Percentiles rank a stretch among this genome's conserved stretches.
phyloP scores from a whole-genome alignment of 306 rosid genomes.

The Medicago lupulina region DNA sequence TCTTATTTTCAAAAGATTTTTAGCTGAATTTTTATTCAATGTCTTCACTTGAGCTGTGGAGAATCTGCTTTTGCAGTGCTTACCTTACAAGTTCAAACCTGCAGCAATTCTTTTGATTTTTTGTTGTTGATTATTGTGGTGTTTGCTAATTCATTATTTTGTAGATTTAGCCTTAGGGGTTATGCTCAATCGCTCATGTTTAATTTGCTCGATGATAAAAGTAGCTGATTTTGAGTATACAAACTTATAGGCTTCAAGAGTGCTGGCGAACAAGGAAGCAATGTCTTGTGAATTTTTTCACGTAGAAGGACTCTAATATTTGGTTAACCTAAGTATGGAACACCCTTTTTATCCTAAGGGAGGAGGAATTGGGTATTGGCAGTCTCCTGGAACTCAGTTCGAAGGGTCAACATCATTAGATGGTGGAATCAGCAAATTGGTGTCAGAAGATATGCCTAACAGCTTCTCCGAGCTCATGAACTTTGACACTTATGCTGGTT shows the following conservation, averaged over 20 bases:
- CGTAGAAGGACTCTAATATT: constrained; percentile 26
- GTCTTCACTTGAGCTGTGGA: constrained; percentile 3
- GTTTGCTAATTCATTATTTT: constrained; percentile 30
- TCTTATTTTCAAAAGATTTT: constrained; percentile 4
- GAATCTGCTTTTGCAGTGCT: constrained; percentile 6
- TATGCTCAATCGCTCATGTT: constrained; percentile 28
- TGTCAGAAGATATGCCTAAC: constrained; percentile 55
- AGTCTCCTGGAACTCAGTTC: constrained; percentile 49
- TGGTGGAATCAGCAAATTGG: constrained; percentile 47
- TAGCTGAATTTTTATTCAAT: constrained; percentile 10
- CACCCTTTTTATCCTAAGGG: constrained; percentile 54
- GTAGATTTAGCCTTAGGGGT: background rate
- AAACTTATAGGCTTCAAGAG: constrained; percentile 30
- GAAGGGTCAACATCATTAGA: constrained; percentile 56
- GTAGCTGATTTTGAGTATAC: constrained; percentile 25
- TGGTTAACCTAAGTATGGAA: constrained; percentile 54
- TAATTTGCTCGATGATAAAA: constrained; percentile 36
- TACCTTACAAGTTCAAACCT: background rate
- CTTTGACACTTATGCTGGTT: constrained; percentile 64
- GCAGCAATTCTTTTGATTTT: constrained; percentile 3
- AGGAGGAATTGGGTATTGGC: constrained; percentile 55
- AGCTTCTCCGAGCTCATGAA: constrained; percentile 70
- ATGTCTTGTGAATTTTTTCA: constrained; percentile 24
- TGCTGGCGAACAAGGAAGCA: constrained; percentile 19
- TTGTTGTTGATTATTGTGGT: background rate